Percentiles rank a stretch among this genome's conserved stretches.
Evolutionary conservation across 176 grass and related monocot species (phyloP).

Genomic region (Triticum turgidum): DNA sequence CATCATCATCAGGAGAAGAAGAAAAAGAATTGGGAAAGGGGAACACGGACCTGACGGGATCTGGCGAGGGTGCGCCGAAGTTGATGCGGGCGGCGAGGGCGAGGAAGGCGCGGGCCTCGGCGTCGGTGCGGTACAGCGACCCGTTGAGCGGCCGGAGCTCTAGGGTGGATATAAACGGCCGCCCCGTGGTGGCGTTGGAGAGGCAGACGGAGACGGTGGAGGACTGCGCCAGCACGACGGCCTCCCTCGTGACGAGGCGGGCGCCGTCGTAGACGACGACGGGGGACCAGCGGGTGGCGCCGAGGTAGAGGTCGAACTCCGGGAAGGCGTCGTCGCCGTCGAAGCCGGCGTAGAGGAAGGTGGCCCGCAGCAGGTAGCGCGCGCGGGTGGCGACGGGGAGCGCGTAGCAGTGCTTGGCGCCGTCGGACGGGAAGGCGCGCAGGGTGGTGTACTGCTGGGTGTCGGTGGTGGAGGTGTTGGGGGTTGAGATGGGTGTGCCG

Average conservation of each 20-base stretch:
- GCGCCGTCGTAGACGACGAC: conserved; percentile 66
- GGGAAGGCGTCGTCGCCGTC: conserved; percentile 76
- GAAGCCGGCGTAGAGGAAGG: conserved; percentile 76
- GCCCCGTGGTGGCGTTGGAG: conserved; percentile 56
- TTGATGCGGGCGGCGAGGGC: conserved; percentile 67
- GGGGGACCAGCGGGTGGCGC: conserved; percentile 61
- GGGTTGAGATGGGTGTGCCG: conserved; percentile 30
- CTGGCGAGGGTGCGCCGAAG: conserved; percentile 62
- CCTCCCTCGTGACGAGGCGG: conserved; percentile 50
- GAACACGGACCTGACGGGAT: conserved; percentile 32
- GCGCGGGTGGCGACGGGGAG: conserved; percentile 47
- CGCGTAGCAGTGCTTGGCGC: conserved; percentile 69
- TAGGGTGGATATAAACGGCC: conserved; percentile 76
- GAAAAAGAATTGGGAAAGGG: rapidly evolving
- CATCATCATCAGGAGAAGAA: no score
- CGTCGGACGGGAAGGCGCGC: conserved; percentile 56
- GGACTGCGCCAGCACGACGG: conserved; percentile 44
- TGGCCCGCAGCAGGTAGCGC: conserved; percentile 59
- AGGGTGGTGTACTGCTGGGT: conserved; percentile 33
- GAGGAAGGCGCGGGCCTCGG: conserved; percentile 62
- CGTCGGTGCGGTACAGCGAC: conserved; percentile 71
- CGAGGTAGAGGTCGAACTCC: conserved; percentile 75
- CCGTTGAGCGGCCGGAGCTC: conserved; percentile 73
- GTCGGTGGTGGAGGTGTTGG: not conserved
- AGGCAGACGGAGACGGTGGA: conserved; percentile 51